Base-by-base conservation (phyloP, 1,284 basidiomycete genomes). In the Papiliotrema laurentii region DNA sequence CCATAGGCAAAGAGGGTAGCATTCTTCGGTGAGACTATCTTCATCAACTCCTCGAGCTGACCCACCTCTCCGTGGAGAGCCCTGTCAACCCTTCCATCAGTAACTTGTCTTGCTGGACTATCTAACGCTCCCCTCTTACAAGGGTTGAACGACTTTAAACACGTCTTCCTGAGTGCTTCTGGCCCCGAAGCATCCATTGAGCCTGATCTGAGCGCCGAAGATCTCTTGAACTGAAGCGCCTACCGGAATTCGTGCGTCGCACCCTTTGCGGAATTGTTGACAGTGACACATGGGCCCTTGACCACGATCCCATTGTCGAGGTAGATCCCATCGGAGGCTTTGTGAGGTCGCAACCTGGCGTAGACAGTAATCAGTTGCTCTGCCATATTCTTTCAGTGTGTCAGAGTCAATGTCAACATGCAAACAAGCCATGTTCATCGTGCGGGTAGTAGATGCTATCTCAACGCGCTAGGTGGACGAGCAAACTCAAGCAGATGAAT, bases 1-100 rank as follows among this genome's bases (percentile, higher is more conserved):
- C 66, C 66, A 45, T 66, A 69, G 1, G 62, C 57, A 43, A 69
- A 63, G 22, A 67, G 55, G 0, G 60, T 64, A 5, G 58, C 51
- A 30, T 59, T 63, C 66, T 68, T 33, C 2, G 13, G 21, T 21
- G 13, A 13, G 24, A 26, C 26, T 16, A 2, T 21, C n/a, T 9
- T 26, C 38, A 14, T 39, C 25, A n/a, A 28, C 10, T 9, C 16
- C n/a, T 26, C 1, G 27, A 16, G 3, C 6, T 5, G 25, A 47
- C 59, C 50, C 37, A 67, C 64, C 14, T 54, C 49, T 4, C 65
- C 65, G 25, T 45, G 38, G 33, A 52, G 56, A 1, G 59, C 61
- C 42, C 59, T 51, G 2, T 60, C 52, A 5, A 65, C 22, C 11
- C 60, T 63, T 24, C 10, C 25, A 21, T 40, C 22, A 47, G 36